Evolutionary conservation across 768 basidiomycete species (phyloP).

Genomic region (Leccinum olivaceopallidum): DNA sequence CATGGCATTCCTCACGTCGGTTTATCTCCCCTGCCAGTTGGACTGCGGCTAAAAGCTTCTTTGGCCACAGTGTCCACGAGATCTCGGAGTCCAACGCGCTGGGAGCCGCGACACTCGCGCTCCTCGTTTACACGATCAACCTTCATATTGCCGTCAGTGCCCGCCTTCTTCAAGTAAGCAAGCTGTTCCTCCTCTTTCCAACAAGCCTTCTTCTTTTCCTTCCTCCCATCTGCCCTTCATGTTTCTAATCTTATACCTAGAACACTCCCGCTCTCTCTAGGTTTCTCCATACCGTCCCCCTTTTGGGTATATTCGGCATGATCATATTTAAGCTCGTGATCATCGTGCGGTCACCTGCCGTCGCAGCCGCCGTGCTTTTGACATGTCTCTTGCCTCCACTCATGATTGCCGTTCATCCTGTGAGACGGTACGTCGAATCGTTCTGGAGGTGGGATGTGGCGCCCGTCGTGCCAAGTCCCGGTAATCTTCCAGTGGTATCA

Average conservation of each 20-base stretch:
- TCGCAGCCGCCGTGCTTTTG: conserved; percentile 20
- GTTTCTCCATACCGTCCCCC: conserved; percentile 27
- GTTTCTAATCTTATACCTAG: conserved; percentile 8
- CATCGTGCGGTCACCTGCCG: conserved; percentile 23
- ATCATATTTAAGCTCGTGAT: conserved; percentile 17
- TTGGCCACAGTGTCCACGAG: conserved; percentile 20
- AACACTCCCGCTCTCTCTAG: conserved; percentile 12
- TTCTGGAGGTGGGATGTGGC: conserved; percentile 3
- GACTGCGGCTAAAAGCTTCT: neutral
- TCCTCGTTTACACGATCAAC: conserved; percentile 32
- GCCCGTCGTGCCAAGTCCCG: neutral
- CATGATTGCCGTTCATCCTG: conserved; percentile 9
- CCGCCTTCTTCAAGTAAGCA: conserved; percentile 21
- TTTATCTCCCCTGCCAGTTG: neutral
- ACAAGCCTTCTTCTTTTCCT: neutral
- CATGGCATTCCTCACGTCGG: conserved; percentile 30
- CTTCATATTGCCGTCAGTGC: conserved; percentile 23
- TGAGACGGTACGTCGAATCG: conserved; percentile 6
- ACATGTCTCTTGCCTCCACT: conserved; percentile 24
- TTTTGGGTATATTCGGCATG: conserved; percentile 27
- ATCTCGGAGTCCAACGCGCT: conserved; percentile 22
- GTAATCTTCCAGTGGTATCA: neutral
- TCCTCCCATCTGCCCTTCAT: neutral
- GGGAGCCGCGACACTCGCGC: conserved; percentile 23
- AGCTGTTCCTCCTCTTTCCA: neutral